Evolutionary conservation across 805 yeast species (phyloP), one percentile per base, ranked within the genome.

Genomic region (Barnettozyma pratensis): DNA sequence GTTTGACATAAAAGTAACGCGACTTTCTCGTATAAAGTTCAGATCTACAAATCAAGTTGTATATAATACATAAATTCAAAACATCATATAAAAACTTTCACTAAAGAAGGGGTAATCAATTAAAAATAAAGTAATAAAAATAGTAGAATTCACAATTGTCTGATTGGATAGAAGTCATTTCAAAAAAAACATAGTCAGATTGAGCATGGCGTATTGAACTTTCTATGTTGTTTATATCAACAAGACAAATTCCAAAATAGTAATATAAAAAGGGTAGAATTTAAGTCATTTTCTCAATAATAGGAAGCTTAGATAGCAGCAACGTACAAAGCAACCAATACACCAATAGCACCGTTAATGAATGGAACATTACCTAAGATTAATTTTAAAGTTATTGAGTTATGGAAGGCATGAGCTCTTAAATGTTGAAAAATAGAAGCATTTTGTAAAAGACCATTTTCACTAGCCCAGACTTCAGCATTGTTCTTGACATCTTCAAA

Each of bases 271-370:
- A 19, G 19, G 19, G 3, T 3, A 19, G 19, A 19, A 19, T 19
- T 19, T 19, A 19, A 19, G 19, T 19, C 19, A 19, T 19, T 19
- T 19, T 19, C 19, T 19, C 19, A 19, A 19, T 19, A 19, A 19
- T 19, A 19, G 19, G 19, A 19, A 19, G 19, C 19, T 19, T 19
- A 19, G 45, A 47, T 53, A 36, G 59, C 52, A 12, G 70, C 67
- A 37, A 61, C 67, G 54, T 72, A 72, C 48, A 71, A 48, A n/a
- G 73, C 68, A 47, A 70, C 58, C 7, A 67, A 47, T 11, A 58
- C 50, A 42, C 67, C 68, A 44, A 62, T 51, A 14, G 47, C 42
- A 2, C 66, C 64, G 26, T 55, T 54, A 46, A 64, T 52, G 40
- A 61, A 61, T 29, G 73, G 70, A 44, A 65, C 43, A 46, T 61